These are phyloP conservation scores for Atkinsonella hypoxylon DNA, from an alignment of 2,329 filamentous ascomycete species.

Conservation along the genomic window DNA sequence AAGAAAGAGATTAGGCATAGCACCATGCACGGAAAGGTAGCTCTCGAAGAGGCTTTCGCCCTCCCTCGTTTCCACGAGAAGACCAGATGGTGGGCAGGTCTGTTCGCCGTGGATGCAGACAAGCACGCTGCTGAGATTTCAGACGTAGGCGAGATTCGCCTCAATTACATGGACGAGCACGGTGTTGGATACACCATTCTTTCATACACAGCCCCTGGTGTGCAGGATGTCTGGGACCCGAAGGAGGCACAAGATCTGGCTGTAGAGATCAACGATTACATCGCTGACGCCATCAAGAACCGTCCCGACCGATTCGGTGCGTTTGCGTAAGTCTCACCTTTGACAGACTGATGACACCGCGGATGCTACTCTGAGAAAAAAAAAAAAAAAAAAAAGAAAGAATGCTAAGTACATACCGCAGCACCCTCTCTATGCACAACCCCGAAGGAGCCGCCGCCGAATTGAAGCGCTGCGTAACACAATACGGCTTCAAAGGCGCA, in stretches of 20 bases:
- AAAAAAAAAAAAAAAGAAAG: not conserved
- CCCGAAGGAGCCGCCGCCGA: conserved; percentile 37
- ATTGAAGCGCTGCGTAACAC: conserved; percentile 38
- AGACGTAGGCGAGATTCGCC: conserved; percentile 27
- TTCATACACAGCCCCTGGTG: conserved; percentile 36
- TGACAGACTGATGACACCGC: not conserved
- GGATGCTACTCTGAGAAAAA: not conserved
- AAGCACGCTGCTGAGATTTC: conserved; percentile 44
- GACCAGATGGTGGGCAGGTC: conserved; percentile 47
- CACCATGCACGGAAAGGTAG: conserved; percentile 47
- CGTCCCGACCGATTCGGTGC: conserved; percentile 32
- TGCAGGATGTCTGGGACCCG: conserved; percentile 32
- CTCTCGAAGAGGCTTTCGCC: conserved; percentile 50
- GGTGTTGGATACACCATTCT: conserved; percentile 36
- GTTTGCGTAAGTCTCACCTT: conserved; percentile 24
- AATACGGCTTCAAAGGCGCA: conserved; percentile 50
- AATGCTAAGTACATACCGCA: conserved; percentile 7
- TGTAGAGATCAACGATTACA: conserved; percentile 30
- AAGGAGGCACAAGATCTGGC: conserved; percentile 29
- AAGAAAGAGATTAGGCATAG: not conserved
- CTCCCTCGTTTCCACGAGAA: conserved; percentile 46
- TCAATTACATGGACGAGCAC: conserved; percentile 32
- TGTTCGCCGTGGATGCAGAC: conserved; percentile 47
- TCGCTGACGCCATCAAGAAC: conserved; percentile 24
- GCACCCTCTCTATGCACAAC: conserved; percentile 40